Percentiles rank a stretch among this genome's conserved stretches.
Conservation (phyloP, 106 monocot genomes). For the Ottelia alismoides region DNA sequence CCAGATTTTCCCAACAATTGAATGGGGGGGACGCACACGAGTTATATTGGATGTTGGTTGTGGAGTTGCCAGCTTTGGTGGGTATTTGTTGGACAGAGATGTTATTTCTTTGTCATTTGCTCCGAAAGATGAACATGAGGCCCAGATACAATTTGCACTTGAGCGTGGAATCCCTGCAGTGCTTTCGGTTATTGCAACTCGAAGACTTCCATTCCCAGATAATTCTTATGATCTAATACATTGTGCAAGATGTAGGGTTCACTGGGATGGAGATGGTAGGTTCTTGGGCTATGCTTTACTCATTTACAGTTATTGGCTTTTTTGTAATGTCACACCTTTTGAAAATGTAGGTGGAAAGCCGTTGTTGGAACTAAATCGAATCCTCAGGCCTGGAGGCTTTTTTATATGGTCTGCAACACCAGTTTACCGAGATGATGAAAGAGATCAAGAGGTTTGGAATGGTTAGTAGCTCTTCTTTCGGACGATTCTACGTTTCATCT, state of each 20-base stretch:
- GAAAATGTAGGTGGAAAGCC: conserved; percentile 67
- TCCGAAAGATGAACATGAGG: conserved; percentile 91
- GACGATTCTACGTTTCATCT: no score
- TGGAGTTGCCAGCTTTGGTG: conserved; percentile 98
- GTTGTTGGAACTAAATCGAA: conserved; percentile 84
- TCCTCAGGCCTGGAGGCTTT: conserved; percentile 83
- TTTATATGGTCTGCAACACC: conserved; percentile 98
- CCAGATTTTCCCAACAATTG: conserved; percentile 59
- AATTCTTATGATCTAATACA: conserved; percentile 80
- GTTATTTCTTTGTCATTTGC: conserved; percentile 85
- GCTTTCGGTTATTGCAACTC: conserved; percentile 68
- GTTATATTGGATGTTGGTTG: conserved; percentile 94
- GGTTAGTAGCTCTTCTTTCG: conserved; percentile 30
- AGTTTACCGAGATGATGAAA: conserved; percentile 65
- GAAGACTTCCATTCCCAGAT: conserved; percentile 70
- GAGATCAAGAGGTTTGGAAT: conserved; percentile 63
- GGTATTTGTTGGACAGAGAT: conserved; percentile 50
- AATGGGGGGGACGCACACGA: conserved; percentile 75
- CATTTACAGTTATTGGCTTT: no score
- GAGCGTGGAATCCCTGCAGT: conserved; percentile 88
- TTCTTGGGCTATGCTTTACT: no score
- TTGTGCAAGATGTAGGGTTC: conserved; percentile 82
- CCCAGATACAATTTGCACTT: conserved; percentile 93
- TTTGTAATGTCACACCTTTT: background rate
- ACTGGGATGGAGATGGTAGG: conserved; percentile 87